Percentiles rank a stretch among this genome's conserved stretches.
Conservation (phyloP, 106 monocot genomes). For the Phalaenopsis aphrodite region DNA sequence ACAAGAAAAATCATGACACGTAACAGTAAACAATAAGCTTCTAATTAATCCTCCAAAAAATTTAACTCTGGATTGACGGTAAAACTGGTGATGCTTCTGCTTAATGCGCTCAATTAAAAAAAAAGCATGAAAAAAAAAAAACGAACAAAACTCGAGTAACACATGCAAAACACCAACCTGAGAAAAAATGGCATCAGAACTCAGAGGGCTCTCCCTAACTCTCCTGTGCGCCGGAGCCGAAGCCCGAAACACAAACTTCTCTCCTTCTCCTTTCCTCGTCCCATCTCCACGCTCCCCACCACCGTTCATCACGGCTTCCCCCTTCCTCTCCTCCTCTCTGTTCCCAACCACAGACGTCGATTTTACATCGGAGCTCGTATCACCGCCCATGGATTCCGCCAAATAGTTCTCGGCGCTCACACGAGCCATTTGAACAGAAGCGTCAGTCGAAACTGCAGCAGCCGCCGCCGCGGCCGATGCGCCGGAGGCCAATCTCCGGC, state of each 20-base stretch:
- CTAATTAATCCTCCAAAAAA: no score
- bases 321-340: conserved; percentile 5
- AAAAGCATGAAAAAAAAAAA: background rate
- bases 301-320: background rate
- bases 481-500: conserved; percentile 14
- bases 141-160: background rate
- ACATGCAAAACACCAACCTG: conserved; percentile 34
- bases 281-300: background rate
- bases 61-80: no score
- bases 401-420: background rate
- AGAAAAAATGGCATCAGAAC: conserved; percentile 78
- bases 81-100: background rate
- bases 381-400: conserved; percentile 13
- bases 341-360: background rate
- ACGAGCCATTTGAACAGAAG: conserved; percentile 5
- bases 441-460: background rate
- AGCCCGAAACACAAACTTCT: conserved; percentile 43
- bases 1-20: background rate
- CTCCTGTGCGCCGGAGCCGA: conserved; percentile 74
- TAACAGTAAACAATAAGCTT: background rate
- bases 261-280: background rate
- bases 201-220: conserved; percentile 88
- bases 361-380: conserved; percentile 24
- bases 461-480: conserved; percentile 4
- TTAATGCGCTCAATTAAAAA: background rate